Conservation (phyloP, 371 early-diverging fungal genomes). For the Syncephalastrum sp. region DNA sequence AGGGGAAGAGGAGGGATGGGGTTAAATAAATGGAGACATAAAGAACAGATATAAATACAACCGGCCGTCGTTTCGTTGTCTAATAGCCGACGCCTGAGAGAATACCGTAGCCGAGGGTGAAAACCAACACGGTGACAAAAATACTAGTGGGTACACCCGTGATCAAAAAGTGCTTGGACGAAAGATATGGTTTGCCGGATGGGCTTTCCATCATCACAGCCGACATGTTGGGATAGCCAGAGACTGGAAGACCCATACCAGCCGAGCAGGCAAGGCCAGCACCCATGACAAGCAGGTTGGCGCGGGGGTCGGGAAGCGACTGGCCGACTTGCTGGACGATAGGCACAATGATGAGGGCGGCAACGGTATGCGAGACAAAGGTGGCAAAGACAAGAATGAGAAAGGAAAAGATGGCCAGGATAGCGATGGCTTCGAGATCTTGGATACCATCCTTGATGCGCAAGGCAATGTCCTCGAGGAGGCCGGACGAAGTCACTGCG, state of each 20-base stretch:
- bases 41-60: not conserved
- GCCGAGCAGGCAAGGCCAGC: slow-evolving; percentile 38
- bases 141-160: slow-evolving; percentile 77
- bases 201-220: slow-evolving; percentile 90
- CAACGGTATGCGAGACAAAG: slow-evolving; percentile 93
- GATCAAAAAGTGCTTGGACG: slow-evolving; percentile 77
- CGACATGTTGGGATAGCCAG: slow-evolving; percentile 84
- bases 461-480: slow-evolving; percentile 72
- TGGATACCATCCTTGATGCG: slow-evolving; percentile 60
- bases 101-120: slow-evolving; percentile 71
- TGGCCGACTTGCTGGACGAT: slow-evolving; percentile 75
- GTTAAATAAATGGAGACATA: not conserved
- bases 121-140: slow-evolving; percentile 63
- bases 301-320: slow-evolving; percentile 69
- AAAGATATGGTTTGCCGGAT: slow-evolving; percentile 82
- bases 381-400: slow-evolving; percentile 78
- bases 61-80: not conserved
- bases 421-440: slow-evolving; percentile 58
- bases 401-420: slow-evolving; percentile 61
- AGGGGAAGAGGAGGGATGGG: no score
- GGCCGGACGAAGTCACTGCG: slow-evolving; percentile 84
- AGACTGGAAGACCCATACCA: slow-evolving; percentile 30
- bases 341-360: slow-evolving; percentile 77
- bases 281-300: slow-evolving; percentile 84
- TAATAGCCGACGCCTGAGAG: slow-evolving; percentile 52